Evolutionary conservation across 2,329 filamentous ascomycete genomes (phyloP).

Genomic region (Neopestalotiopsis rosae): DNA sequence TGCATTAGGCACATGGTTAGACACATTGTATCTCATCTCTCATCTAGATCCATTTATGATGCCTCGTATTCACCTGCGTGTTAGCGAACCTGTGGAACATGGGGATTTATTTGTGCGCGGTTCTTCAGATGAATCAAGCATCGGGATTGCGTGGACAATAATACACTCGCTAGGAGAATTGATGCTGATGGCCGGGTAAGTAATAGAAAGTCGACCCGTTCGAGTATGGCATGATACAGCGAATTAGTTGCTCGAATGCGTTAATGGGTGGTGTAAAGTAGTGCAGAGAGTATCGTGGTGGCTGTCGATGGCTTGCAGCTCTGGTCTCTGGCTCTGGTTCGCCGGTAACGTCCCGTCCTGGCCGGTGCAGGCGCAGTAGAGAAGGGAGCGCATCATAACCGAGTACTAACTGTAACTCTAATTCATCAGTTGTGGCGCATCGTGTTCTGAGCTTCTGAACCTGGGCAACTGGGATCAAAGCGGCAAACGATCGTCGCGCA

Average conservation of each 20-base stretch:
- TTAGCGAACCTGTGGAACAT: neutral
- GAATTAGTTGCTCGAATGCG: neutral
- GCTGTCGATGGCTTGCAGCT: neutral
- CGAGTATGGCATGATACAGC: neutral
- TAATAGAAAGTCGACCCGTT: too few species aligned
- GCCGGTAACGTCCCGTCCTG: neutral
- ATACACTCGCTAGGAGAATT: neutral
- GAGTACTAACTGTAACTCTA: constrained; percentile 8
- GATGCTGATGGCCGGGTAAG: neutral
- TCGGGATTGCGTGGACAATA: neutral
- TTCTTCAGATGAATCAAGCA: neutral
- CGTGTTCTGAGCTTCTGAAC: constrained; percentile 1
- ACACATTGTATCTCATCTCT: neutral
- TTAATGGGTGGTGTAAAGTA: neutral
- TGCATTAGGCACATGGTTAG: neutral
- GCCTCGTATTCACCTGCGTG: neutral
- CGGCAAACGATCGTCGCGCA: constrained; percentile 8
- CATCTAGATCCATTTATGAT: neutral
- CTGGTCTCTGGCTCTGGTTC: neutral
- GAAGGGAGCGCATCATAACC: neutral
- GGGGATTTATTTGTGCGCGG: neutral
- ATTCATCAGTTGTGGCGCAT: constrained; percentile 5
- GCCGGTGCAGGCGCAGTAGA: neutral
- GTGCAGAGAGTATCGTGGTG: too few species aligned
- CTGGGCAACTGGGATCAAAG: neutral